A percentile compares a stretch with the other conserved stretches of the same genome.
These are phyloP conservation scores for Cryptococcus hybrid DNA, from an alignment of 1,284 basidiomycete species.

Conservation along the genomic window DNA sequence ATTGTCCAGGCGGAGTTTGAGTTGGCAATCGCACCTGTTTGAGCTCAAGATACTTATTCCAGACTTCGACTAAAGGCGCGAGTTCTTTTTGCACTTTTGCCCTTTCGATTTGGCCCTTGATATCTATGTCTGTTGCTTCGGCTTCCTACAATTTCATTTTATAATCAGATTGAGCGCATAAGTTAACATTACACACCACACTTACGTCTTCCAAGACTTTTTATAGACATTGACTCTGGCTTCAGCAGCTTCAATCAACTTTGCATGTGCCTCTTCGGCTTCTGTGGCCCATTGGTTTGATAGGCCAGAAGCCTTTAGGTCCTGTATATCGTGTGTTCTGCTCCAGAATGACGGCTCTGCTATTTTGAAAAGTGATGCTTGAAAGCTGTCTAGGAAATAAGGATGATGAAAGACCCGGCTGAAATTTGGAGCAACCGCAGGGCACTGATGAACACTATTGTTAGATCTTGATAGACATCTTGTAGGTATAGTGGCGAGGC, in stretches of 20 bases:
- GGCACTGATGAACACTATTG: no score
- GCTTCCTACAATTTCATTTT: constrained; percentile 11
- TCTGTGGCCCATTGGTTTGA: constrained; percentile 11
- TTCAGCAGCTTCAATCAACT: constrained; percentile 17
- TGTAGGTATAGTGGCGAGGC: no score
- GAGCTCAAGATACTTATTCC: constrained; percentile 51
- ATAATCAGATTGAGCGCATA: background rate
- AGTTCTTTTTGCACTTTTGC: constrained; percentile 50
- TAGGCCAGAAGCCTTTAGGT: no score
- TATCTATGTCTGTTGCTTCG: constrained; percentile 10
- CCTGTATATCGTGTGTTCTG: no score
- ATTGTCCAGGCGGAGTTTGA: background rate
- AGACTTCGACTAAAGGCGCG: constrained; percentile 54
- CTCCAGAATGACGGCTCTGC: no score
- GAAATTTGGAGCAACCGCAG: no score
- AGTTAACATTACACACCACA: background rate
- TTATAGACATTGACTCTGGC: constrained; percentile 20
- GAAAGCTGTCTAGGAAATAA: no score
- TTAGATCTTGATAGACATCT: no score
- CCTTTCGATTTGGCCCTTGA: constrained; percentile 52
- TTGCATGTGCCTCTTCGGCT: constrained; percentile 19
- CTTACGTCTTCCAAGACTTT: constrained; percentile 22
- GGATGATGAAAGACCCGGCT: no score
- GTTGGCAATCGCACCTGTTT: constrained; percentile 51
- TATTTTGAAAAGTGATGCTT: no score